Conservation (phyloP, 2,329 filamentous ascomycete species). For the Trichoderma arundinaceum region DNA sequence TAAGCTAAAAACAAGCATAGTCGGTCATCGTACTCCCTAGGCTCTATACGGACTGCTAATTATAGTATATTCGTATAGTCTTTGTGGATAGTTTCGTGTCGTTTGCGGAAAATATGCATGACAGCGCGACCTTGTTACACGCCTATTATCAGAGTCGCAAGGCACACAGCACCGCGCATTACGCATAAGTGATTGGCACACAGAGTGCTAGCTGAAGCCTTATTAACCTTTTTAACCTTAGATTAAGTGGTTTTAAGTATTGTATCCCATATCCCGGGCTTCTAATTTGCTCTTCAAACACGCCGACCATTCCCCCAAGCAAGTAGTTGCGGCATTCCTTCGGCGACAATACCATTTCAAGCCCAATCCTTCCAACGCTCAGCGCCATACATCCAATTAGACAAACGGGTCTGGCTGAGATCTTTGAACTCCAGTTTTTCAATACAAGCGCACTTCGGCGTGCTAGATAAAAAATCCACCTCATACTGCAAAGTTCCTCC, state of each 20-base stretch:
- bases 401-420: background rate
- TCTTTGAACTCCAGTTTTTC: background rate
- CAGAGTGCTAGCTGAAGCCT: background rate
- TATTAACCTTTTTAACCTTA: too few species aligned
- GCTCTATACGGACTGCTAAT: background rate
- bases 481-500: background rate
- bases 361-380: background rate
- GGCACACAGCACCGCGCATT: background rate
- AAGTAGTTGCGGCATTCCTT: background rate
- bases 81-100: too few species aligned
- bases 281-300: background rate
- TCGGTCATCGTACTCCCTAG: background rate
- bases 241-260: background rate
- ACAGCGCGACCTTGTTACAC: background rate
- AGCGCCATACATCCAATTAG: background rate
- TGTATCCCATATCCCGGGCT: background rate
- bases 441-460: background rate
- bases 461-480: background rate
- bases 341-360: background rate
- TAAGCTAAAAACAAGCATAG: conserved; percentile 17
- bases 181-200: background rate
- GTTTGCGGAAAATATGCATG: background rate
- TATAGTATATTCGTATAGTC: background rate
- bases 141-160: background rate
- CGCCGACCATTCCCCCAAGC: background rate